A percentile compares a stretch with the other conserved stretches of the same genome.
phyloP scores from a whole-genome alignment of 1,284 basidiomycete species.

The Malassezia japonica region DNA sequence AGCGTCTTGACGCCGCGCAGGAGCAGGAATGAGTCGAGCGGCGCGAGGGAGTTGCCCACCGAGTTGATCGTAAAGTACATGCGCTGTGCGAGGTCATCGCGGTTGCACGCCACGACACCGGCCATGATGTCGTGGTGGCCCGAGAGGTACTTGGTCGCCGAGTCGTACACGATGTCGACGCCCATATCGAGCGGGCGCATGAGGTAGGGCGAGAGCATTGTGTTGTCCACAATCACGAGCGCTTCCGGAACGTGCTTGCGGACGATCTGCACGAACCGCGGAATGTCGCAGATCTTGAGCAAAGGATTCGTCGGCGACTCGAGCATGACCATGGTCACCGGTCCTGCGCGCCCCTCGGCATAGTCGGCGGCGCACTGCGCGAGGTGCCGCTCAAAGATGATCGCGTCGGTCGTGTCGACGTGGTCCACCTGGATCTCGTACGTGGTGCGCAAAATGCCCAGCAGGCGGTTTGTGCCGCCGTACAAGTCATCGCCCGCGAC shows the following conservation, averaged over 20 bases:
- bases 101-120: slow-evolving; percentile 61
- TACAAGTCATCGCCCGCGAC: slow-evolving; percentile 96
- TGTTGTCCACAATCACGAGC: slow-evolving; percentile 63
- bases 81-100: slow-evolving; percentile 80
- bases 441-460: slow-evolving; percentile 79
- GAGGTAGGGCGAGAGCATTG: slow-evolving; percentile 99
- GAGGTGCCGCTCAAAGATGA: slow-evolving; percentile 41
- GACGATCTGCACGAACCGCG: slow-evolving; percentile 46
- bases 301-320: slow-evolving; percentile 97
- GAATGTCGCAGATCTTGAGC: slow-evolving; percentile 86
- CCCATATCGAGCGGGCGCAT: slow-evolving; percentile 92
- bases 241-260: slow-evolving; percentile 42
- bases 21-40: slow-evolving; percentile 72
- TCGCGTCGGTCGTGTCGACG: slow-evolving; percentile 77
- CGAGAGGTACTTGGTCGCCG: slow-evolving; percentile 91
- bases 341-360: slow-evolving; percentile 24
- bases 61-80: slow-evolving; percentile 86
- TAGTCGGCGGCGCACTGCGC: slow-evolving; percentile 27
- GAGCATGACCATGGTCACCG: slow-evolving; percentile 55
- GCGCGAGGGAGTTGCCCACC: slow-evolving; percentile 91
- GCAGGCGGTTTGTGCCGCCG: slow-evolving; percentile 90
- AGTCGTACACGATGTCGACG: slow-evolving; percentile 94
- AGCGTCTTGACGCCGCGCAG: slow-evolving; percentile 94
- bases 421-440: slow-evolving; percentile 84
- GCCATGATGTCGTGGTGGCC: slow-evolving; percentile 99